Evolutionary conservation across 306 rosid genomes (phyloP).

Genomic region (Cotoneaster glaucophyllus): DNA sequence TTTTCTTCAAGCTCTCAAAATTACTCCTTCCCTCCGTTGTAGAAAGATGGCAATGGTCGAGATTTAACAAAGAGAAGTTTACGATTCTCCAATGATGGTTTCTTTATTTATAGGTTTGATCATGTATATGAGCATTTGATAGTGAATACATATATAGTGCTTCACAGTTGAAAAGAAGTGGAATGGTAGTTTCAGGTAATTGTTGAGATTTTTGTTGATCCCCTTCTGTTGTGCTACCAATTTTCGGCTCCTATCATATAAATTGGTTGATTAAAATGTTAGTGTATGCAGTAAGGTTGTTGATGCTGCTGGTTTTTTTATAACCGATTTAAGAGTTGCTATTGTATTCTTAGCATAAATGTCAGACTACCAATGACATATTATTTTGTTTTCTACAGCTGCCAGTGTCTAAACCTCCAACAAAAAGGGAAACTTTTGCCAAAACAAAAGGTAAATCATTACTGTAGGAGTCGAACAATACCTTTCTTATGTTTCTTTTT

Average conservation of each 20-base stretch:
- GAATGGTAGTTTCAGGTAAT: no score
- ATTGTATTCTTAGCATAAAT: neutral
- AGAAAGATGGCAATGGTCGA: no score
- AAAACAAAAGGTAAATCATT: slow-evolving; percentile 60
- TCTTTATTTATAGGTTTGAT: no score
- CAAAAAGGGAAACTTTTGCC: slow-evolving; percentile 86
- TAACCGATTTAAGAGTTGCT: neutral
- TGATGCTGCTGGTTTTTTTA: neutral
- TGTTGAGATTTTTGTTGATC: neutral
- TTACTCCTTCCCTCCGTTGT: no score
- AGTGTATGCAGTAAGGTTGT: neutral
- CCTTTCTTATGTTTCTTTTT: neutral
- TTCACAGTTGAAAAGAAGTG: no score
- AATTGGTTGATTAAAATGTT: neutral
- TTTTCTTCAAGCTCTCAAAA: no score
- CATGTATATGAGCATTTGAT: no score
- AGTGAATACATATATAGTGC: no score
- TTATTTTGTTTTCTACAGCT: slow-evolving; percentile 37
- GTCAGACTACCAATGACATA: neutral
- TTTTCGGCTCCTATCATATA: neutral
- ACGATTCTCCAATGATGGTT: neutral
- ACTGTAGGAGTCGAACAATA: neutral
- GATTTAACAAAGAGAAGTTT: no score
- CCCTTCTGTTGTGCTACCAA: neutral
- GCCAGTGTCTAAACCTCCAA: slow-evolving; percentile 78